Percentiles rank a stretch among this genome's conserved stretches.
Conservation (phyloP, 164 flowering plant genomes). For the Chimonanthus salicifolius region DNA sequence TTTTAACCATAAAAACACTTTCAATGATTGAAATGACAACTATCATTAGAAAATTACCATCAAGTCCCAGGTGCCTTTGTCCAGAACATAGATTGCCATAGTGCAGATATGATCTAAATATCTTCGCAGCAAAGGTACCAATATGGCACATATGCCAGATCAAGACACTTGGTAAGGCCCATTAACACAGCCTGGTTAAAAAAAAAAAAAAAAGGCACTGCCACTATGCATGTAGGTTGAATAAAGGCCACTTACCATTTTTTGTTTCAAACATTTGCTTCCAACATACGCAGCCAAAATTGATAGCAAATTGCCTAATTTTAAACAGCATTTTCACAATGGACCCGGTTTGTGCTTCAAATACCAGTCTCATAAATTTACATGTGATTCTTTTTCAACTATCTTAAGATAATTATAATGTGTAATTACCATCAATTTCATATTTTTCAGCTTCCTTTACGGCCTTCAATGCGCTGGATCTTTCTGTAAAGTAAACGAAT, state of each 20-base stretch:
- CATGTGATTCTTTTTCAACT: too few species aligned
- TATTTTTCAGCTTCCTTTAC: slow-evolving; percentile 86
- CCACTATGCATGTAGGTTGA: not conserved
- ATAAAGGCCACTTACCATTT: not conserved
- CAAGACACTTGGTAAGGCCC: not conserved
- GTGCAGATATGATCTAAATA: not conserved
- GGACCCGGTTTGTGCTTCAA: not conserved
- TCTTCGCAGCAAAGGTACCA: not conserved
- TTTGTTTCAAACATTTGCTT: not conserved
- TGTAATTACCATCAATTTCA: slow-evolving; percentile 72
- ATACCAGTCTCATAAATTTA: not conserved
- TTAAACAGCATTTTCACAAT: not conserved
- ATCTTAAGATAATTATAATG: not conserved
- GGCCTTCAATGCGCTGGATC: slow-evolving; percentile 90
- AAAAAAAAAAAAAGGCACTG: not conserved
- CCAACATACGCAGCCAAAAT: not conserved
- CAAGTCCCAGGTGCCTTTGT: not conserved
- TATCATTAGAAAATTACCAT: not conserved
- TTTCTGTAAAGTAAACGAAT: slow-evolving; percentile 84
- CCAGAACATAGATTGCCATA: not conserved
- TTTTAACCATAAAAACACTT: not conserved
- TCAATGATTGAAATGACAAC: not conserved
- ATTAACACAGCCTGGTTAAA: not conserved
- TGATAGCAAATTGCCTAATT: not conserved
- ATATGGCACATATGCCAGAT: not conserved